Percentiles rank a stretch among this genome's conserved stretches.
Conservation (phyloP, 1,139 yeast species). For the Candida smagusa region DNA sequence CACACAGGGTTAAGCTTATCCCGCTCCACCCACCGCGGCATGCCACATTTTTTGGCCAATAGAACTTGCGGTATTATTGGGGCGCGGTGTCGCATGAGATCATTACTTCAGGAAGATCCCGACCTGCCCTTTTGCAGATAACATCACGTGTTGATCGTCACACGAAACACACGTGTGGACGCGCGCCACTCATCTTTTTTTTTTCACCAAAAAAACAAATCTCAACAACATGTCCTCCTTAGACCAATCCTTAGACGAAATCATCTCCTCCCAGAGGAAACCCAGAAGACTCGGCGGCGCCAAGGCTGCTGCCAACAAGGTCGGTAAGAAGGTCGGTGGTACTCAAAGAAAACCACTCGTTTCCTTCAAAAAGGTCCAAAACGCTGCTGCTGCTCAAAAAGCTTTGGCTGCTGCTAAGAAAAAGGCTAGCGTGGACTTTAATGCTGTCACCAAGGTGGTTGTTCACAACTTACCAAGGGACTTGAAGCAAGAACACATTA, state of each 20-base stretch:
- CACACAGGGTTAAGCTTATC: too few relatives aligned
- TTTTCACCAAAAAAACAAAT: constrained; percentile 4
- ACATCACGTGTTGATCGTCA: not conserved
- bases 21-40: too few relatives aligned
- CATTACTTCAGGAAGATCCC: too few relatives aligned
- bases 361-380: constrained; percentile 36
- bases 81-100: too few relatives aligned
- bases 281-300: constrained; percentile 16
- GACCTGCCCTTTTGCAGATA: too few relatives aligned
- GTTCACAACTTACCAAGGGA: constrained; percentile 79
- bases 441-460: constrained; percentile 68
- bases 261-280: constrained; percentile 65
- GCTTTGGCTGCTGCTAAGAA: constrained; percentile 16
- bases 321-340: constrained; percentile 29
- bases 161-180: not conserved
- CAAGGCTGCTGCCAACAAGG: constrained; percentile 33
- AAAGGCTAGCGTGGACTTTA: constrained; percentile 39
- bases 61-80: too few relatives aligned
- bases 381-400: constrained; percentile 31
- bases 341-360: constrained; percentile 31
- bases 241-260: constrained; percentile 95
- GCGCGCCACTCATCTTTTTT: not conserved
- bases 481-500: constrained; percentile 71
- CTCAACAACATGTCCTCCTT: constrained; percentile 46
- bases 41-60: too few relatives aligned